Conservation (phyloP, 1,284 basidiomycete species). For the Puccinia coronata region DNA sequence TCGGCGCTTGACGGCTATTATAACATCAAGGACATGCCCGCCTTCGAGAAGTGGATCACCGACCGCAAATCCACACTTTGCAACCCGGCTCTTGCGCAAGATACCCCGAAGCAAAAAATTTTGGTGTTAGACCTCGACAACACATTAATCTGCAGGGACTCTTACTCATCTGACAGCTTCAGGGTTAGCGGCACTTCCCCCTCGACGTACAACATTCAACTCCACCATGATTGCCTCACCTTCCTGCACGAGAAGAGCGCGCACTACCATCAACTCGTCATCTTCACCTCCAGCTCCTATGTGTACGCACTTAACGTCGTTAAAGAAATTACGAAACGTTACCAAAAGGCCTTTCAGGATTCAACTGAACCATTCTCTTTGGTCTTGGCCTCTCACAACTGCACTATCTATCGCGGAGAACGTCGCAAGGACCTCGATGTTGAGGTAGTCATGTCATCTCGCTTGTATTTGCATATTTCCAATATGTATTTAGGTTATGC, state of each 20-base stretch:
- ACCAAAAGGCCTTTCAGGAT: neutral
- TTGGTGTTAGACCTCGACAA: constrained; percentile 3
- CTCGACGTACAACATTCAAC: neutral
- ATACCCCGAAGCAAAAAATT: neutral
- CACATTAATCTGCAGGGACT: neutral
- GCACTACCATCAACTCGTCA: neutral
- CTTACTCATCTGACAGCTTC: neutral
- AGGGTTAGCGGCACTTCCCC: neutral
- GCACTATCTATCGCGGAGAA: neutral
- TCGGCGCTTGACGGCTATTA: constrained; percentile 1
- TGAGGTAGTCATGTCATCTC: too few relatives aligned
- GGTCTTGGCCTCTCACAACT: neutral
- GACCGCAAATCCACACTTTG: neutral
- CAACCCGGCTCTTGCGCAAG: neutral
- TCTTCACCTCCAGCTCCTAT: neutral
- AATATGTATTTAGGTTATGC: too few relatives aligned
- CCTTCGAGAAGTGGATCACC: constrained; percentile 11
- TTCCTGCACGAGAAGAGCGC: neutral
- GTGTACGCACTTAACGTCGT: neutral
- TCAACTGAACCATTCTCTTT: neutral
- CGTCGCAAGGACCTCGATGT: constrained; percentile 6
- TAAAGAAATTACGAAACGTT: neutral
- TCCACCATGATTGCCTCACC: neutral
- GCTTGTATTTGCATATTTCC: too few relatives aligned
- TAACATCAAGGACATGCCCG: neutral